Percentiles rank a stretch among this genome's conserved stretches.
These are phyloP conservation scores for Leccinum subgranulosum DNA, from an alignment of 768 basidiomycete species.

Conservation along the genomic window DNA sequence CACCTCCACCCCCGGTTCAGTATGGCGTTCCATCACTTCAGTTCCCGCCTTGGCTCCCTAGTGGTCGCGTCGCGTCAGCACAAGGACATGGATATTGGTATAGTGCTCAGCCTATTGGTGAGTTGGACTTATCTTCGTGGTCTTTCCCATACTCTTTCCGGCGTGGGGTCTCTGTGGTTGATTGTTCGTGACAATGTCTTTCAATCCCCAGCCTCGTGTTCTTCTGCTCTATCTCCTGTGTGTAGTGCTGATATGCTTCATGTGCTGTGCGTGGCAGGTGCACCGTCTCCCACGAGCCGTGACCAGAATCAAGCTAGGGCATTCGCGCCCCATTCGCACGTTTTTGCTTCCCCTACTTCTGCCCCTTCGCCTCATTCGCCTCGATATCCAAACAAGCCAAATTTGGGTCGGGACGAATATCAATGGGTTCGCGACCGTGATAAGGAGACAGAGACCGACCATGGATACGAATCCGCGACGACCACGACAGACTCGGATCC, in stretches of 20 bases:
- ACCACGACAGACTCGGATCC: constrained; percentile 28
- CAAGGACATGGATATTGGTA: constrained; percentile 25
- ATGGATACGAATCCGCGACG: constrained; percentile 26
- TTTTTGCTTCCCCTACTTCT: constrained; percentile 1
- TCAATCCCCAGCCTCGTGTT: neutral
- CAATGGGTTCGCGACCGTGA: constrained; percentile 13
- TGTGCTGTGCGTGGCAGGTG: constrained; percentile 10
- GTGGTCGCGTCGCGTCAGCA: constrained; percentile 4
- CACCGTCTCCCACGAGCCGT: constrained; percentile 9
- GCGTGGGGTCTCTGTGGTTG: neutral
- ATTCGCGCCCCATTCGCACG: constrained; percentile 3
- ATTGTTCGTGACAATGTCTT: neutral
- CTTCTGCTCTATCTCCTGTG: neutral
- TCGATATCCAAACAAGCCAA: constrained; percentile 2
- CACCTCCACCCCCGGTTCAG: constrained; percentile 10
- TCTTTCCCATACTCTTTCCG: neutral
- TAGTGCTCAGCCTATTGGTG: constrained; percentile 15
- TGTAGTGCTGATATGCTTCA: constrained; percentile 10
- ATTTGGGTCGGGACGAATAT: constrained; percentile 3
- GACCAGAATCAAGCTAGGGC: constrained; percentile 8
- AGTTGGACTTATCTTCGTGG: constrained; percentile 11
- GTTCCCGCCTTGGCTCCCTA: constrained; percentile 15
- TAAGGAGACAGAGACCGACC: constrained; percentile 22
- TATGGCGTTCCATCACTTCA: constrained; percentile 14
- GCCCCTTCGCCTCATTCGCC: neutral